A percentile compares a stretch with the other conserved stretches of the same genome.
phyloP scores from a whole-genome alignment of 371 early-diverging fungal genomes.

The Agmasoma carcini region DNA sequence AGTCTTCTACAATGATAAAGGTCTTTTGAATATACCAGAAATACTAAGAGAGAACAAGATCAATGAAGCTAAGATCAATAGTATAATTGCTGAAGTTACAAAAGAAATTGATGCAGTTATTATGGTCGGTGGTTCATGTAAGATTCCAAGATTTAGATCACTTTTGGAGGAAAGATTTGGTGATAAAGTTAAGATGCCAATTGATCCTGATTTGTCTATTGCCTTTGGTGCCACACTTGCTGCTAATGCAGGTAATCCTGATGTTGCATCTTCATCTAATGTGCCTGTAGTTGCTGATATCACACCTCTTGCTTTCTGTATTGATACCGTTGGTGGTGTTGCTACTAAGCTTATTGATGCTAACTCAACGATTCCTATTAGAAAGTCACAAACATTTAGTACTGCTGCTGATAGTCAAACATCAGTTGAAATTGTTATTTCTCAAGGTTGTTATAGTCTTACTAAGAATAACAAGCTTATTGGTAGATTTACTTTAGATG shows the following conservation, averaged over 20 bases:
- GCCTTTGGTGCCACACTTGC: constrained; percentile 95
- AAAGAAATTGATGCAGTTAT: constrained; percentile 76
- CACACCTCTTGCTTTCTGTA: constrained; percentile 71
- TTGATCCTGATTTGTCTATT: constrained; percentile 62
- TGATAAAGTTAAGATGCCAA: constrained; percentile 54
- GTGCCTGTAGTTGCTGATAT: constrained; percentile 60
- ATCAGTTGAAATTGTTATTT: constrained; percentile 72
- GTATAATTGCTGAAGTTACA: constrained; percentile 55
- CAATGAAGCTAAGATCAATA: constrained; percentile 15
- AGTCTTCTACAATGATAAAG: constrained; percentile 20
- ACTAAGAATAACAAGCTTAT: constrained; percentile 77
- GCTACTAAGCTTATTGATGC: constrained; percentile 78
- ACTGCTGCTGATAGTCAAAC: constrained; percentile 81
- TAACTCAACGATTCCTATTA: constrained; percentile 73
- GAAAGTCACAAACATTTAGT: constrained; percentile 72
- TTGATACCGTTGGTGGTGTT: constrained; percentile 83
- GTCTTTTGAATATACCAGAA: constrained; percentile 10
- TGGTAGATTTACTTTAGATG: constrained; percentile 72
- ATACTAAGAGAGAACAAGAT: constrained; percentile 4
- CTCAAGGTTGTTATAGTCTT: constrained; percentile 73
- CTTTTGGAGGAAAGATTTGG: constrained; percentile 85
- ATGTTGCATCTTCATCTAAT: constrained; percentile 63
- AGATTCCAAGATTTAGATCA: constrained; percentile 97
- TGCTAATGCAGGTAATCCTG: constrained; percentile 66
- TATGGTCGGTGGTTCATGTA: constrained; percentile 94